A percentile compares a stretch with the other conserved stretches of the same genome.
phyloP scores from a whole-genome alignment of 2,329 filamentous ascomycete species.

The Camillea tinctor region DNA sequence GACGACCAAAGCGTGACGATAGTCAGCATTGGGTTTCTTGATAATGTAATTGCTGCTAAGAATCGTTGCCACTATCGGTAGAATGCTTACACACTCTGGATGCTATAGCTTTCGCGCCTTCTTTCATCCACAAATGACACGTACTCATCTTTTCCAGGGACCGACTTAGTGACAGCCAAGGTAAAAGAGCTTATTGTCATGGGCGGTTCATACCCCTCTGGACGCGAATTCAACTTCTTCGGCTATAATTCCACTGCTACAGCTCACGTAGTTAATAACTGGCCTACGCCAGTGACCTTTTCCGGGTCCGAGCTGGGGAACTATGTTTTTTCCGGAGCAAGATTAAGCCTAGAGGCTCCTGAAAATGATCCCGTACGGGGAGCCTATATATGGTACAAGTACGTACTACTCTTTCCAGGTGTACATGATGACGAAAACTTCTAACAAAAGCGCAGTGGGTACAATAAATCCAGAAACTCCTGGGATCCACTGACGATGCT shows the following conservation, averaged over 20 bases:
- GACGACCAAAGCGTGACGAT: slow-evolving; percentile 44
- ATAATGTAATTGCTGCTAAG: slow-evolving; percentile 31
- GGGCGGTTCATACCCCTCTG: slow-evolving; percentile 49
- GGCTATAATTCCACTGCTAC: slow-evolving; percentile 38
- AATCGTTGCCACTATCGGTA: too few relatives aligned
- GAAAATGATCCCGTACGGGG: slow-evolving; percentile 35
- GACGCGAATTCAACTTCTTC: slow-evolving; percentile 50
- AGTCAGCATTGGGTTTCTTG: slow-evolving; percentile 45
- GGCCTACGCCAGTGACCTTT: slow-evolving; percentile 41
- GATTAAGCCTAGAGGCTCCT: slow-evolving; percentile 30
- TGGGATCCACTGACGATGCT: slow-evolving; percentile 44
- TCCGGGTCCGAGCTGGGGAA: slow-evolving; percentile 45
- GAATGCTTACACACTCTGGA: slow-evolving; percentile 3
- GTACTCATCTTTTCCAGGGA: slow-evolving; percentile 39
- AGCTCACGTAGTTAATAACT: slow-evolving; percentile 45
- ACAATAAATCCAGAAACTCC: slow-evolving; percentile 30
- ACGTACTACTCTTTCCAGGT: slow-evolving; percentile 10
- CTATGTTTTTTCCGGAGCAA: slow-evolving; percentile 39
- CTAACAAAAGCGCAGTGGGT: not conserved
- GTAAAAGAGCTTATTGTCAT: slow-evolving; percentile 51
- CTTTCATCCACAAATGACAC: slow-evolving; percentile 44
- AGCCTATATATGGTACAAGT: slow-evolving; percentile 42
- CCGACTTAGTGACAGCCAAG: slow-evolving; percentile 42
- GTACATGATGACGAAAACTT: too few relatives aligned
- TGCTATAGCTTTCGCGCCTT: slow-evolving; percentile 40